A percentile compares a stretch with the other conserved stretches of the same genome.
phyloP scores from a whole-genome alignment of 208 protist species.

The Endotrypanum monterogeii region DNA sequence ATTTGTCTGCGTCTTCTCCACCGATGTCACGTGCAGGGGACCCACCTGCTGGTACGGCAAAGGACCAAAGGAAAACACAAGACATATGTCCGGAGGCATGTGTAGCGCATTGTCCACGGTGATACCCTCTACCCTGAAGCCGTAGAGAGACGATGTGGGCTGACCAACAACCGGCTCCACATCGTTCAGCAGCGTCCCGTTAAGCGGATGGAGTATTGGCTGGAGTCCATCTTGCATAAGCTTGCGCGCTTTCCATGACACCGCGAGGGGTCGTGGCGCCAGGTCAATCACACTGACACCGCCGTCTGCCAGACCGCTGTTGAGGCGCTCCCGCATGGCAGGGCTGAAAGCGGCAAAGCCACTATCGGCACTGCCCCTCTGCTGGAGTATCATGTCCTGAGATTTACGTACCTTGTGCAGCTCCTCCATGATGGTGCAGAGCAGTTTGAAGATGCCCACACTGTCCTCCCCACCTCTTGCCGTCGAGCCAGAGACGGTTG shows the following conservation, averaged over 20 bases:
- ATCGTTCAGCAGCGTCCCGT: constrained; percentile 63
- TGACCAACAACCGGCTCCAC: constrained; percentile 31
- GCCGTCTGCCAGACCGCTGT: constrained; percentile 48
- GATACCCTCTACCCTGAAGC: constrained; percentile 86
- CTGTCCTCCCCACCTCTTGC: constrained; percentile 5
- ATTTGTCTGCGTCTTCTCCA: constrained; percentile 54
- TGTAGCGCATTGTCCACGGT: constrained; percentile 66
- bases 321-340: constrained; percentile 45
- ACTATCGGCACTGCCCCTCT: constrained; percentile 12
- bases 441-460: constrained; percentile 73
- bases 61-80: constrained; percentile 87
- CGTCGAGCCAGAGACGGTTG: background rate
- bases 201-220: constrained; percentile 77
- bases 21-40: constrained; percentile 45
- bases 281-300: constrained; percentile 71
- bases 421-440: constrained; percentile 87
- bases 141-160: constrained; percentile 58
- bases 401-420: constrained; percentile 73
- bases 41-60: constrained; percentile 82
- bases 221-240: constrained; percentile 66
- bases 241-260: constrained; percentile 69
- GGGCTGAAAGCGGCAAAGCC: constrained; percentile 36
- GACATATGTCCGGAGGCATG: constrained; percentile 72
- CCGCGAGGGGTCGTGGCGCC: constrained; percentile 55
- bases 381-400: constrained; percentile 60